Conservation (phyloP, 441 rosid species). For the Flueggea neowawraea region DNA sequence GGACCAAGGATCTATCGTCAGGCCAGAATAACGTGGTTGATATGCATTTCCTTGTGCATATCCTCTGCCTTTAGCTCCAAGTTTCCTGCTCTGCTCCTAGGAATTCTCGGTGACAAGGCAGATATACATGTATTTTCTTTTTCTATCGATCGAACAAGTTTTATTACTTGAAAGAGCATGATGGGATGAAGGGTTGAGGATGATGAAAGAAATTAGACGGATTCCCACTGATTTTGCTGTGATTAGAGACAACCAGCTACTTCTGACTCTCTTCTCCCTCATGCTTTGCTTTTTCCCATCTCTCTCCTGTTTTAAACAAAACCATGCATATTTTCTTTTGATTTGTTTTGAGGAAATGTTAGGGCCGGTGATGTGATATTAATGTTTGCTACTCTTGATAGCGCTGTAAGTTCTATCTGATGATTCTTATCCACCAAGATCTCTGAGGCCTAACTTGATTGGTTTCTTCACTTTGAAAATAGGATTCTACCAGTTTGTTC, state of each 20-base stretch:
- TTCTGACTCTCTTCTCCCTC: conserved; percentile 30
- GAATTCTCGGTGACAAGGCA: conserved; percentile 49
- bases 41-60: conserved; percentile 11
- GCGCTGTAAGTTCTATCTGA: conserved; percentile 27
- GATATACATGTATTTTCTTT: conserved; percentile 31
- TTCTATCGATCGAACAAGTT: not conserved
- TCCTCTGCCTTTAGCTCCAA: conserved; percentile 54
- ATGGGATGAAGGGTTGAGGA: conserved; percentile 10
- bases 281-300: not conserved
- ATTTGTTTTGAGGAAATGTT: not conserved
- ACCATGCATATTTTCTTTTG: not conserved
- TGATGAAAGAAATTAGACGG: conserved; percentile 61
- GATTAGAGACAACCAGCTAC: conserved; percentile 41
- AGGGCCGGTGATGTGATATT: conserved; percentile 53
- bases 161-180: no score
- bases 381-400: conserved; percentile 83
- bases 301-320: not conserved
- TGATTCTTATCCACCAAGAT: conserved; percentile 68
- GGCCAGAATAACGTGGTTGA: conserved; percentile 31
- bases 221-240: conserved; percentile 59
- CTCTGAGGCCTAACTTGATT: conserved; percentile 49
- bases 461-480: no score
- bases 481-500: no score
- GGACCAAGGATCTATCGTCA: conserved; percentile 54
- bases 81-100: conserved; percentile 4